phyloP scores from a whole-genome alignment of 352 stramenopile genomes.

The Phytophthora vignae region DNA sequence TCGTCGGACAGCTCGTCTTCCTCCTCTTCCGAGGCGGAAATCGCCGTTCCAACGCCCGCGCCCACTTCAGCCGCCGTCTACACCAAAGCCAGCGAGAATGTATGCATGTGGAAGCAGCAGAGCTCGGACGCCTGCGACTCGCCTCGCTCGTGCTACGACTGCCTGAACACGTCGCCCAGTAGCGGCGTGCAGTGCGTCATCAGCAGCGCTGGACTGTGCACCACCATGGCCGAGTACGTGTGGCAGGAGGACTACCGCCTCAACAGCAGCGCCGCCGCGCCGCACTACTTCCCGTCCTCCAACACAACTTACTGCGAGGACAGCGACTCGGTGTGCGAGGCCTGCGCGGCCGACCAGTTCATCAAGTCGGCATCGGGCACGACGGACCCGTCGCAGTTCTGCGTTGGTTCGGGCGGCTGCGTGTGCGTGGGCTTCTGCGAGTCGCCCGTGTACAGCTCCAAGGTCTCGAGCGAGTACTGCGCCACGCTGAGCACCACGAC shows the following conservation, averaged over 20 bases:
- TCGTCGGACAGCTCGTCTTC: background rate
- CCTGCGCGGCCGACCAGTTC: conserved; percentile 22
- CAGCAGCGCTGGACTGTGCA: conserved; percentile 38
- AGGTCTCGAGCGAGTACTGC: conserved; percentile 32
- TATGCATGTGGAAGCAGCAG: conserved; percentile 44
- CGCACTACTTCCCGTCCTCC: conserved; percentile 44
- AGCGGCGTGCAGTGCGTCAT: conserved; percentile 37
- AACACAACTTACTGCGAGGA: conserved; percentile 55
- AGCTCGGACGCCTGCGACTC: conserved; percentile 35
- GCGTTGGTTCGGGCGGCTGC: conserved; percentile 35
- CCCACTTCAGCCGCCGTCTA: conserved; percentile 16
- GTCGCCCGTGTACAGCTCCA: conserved; percentile 33
- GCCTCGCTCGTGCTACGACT: conserved; percentile 48
- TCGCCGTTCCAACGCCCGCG: conserved; percentile 2
- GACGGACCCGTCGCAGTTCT: conserved; percentile 41
- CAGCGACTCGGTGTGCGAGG: conserved; percentile 29
- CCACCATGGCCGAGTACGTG: conserved; percentile 39
- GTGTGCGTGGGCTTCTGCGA: conserved; percentile 48
- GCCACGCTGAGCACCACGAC: conserved; percentile 19
- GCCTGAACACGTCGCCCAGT: conserved; percentile 36
- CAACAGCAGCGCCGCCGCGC: conserved; percentile 29
- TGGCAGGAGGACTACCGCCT: conserved; percentile 41
- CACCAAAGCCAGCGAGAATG: conserved; percentile 36
- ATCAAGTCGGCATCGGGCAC: conserved; percentile 21
- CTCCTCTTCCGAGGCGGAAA: background rate